These are phyloP conservation scores for Pythium plurisporium DNA, from an alignment of 352 stramenopile genomes.

Conservation along the genomic window DNA sequence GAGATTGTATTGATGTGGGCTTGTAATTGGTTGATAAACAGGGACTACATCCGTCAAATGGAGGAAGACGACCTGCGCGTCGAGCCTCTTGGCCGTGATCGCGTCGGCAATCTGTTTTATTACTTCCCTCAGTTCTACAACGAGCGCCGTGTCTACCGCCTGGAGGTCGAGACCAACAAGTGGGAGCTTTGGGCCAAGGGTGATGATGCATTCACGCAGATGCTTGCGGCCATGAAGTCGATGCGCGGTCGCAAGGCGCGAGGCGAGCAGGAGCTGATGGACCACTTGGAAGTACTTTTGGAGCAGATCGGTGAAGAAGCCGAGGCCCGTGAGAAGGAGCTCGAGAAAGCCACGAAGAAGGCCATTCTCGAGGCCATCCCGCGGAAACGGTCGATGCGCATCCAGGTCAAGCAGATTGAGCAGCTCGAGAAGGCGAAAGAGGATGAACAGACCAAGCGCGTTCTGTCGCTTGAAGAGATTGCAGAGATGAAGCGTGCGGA, in stretches of 20 bases:
- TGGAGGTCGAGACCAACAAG: constrained; percentile 37
- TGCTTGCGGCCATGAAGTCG: constrained; percentile 53
- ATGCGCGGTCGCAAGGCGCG: constrained; percentile 61
- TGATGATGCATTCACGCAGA: constrained; percentile 49
- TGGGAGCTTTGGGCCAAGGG: constrained; percentile 81
- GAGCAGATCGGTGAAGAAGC: constrained; percentile 75
- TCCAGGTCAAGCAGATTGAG: constrained; percentile 84
- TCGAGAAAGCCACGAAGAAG: constrained; percentile 70
- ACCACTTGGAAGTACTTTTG: constrained; percentile 75
- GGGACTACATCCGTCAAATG: constrained; percentile 83
- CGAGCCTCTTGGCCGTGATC: constrained; percentile 69
- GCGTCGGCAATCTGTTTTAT: constrained; percentile 69
- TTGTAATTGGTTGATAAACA: constrained; percentile 12
- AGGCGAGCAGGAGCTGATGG: constrained; percentile 70
- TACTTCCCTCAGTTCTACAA: constrained; percentile 88
- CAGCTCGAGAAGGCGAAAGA: constrained; percentile 71
- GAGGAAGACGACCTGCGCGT: constrained; percentile 81
- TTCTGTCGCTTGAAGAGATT: constrained; percentile 57
- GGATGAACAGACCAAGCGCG: constrained; percentile 46
- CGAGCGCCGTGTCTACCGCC: constrained; percentile 71
- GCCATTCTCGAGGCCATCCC: constrained; percentile 83
- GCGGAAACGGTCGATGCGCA: constrained; percentile 73
- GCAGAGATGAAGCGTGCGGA: constrained; percentile 67
- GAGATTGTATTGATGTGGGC: constrained; percentile 2
- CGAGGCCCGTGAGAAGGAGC: constrained; percentile 37